Percentiles rank a stretch among this genome's conserved stretches.
Conservation (phyloP, 2,329 filamentous ascomycete genomes). For the Aspergillus sp. region DNA sequence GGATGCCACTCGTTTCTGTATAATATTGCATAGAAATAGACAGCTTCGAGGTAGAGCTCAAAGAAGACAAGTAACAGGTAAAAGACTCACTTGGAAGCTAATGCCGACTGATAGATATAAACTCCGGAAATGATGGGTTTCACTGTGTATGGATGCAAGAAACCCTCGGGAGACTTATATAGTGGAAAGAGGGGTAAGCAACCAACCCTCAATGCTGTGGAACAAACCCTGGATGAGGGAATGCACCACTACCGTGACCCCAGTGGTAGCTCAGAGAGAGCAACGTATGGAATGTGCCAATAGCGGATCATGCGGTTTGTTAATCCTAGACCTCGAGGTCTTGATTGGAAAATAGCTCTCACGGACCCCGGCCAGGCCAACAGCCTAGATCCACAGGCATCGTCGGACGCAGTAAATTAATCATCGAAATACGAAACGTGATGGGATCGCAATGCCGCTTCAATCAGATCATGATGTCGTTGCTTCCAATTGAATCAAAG, state of each 20-base stretch:
- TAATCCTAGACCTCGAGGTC: neutral
- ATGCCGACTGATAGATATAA: neutral
- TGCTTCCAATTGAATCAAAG: constrained; percentile 3
- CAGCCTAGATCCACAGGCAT: neutral
- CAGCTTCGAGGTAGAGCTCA: neutral
- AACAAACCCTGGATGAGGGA: constrained; percentile 11
- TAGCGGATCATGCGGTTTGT: constrained; percentile 4
- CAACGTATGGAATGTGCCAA: constrained; percentile 12
- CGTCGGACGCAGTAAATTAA: constrained; percentile 3
- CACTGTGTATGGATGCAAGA: neutral
- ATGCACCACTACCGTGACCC: constrained; percentile 4
- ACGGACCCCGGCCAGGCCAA: constrained; percentile 1
- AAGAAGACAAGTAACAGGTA: too few species aligned
- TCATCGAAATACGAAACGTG: constrained; percentile 1
- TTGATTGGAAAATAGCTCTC: constrained; percentile 11
- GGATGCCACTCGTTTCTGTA: neutral
- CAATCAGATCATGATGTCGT: constrained; percentile 7
- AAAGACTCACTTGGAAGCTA: neutral
- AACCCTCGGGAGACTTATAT: neutral
- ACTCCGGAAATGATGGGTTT: neutral
- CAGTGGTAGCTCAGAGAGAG: neutral
- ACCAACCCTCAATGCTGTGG: constrained; percentile 4
- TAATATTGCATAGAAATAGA: neutral
- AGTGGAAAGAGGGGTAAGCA: constrained; percentile 17
- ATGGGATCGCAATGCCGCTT: neutral